Evolutionary conservation across 1,139 yeast genomes (phyloP).

Genomic region (Blastobotrys serpentis): DNA sequence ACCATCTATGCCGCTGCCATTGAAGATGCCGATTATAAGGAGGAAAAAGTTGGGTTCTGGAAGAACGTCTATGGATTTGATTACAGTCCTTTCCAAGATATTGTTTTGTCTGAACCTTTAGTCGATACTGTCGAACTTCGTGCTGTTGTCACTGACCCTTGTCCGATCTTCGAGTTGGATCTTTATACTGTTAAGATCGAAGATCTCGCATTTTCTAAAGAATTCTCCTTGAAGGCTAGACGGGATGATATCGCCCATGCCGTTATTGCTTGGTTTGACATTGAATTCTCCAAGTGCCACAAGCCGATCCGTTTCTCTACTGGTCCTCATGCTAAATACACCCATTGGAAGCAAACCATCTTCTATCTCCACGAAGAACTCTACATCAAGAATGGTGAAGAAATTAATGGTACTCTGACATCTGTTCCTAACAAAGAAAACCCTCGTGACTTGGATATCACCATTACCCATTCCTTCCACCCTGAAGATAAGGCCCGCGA

Average conservation of each 20-base stretch:
- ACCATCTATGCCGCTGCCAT: conserved; percentile 88
- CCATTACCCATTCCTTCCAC: conserved; percentile 49
- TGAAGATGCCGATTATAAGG: conserved; percentile 92
- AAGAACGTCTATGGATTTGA: conserved; percentile 96
- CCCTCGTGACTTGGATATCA: conserved; percentile 63
- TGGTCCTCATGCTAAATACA: conserved; percentile 47
- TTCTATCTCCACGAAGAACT: conserved; percentile 85
- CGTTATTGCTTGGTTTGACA: conserved; percentile 90
- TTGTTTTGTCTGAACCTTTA: conserved; percentile 89
- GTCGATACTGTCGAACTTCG: conserved; percentile 88
- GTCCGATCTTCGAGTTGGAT: conserved; percentile 76
- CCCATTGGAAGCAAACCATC: conserved; percentile 93
- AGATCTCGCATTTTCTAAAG: conserved; percentile 70
- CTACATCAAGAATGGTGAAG: conserved; percentile 75
- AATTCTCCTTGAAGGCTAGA: conserved; percentile 68
- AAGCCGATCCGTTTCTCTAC: conserved; percentile 45
- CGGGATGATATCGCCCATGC: conserved; percentile 87
- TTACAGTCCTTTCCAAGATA: conserved; percentile 66
- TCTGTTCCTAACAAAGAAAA: conserved; percentile 74
- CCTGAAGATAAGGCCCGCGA: conserved; percentile 45
- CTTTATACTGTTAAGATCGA: conserved; percentile 83
- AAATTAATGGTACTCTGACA: conserved; percentile 65
- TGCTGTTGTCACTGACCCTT: conserved; percentile 70
- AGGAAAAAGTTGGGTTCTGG: conserved; percentile 93
- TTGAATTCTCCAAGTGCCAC: conserved; percentile 63